A percentile compares a stretch with the other conserved stretches of the same genome.
Conservation (phyloP, 768 basidiomycete genomes). For the Boletales sp. region DNA sequence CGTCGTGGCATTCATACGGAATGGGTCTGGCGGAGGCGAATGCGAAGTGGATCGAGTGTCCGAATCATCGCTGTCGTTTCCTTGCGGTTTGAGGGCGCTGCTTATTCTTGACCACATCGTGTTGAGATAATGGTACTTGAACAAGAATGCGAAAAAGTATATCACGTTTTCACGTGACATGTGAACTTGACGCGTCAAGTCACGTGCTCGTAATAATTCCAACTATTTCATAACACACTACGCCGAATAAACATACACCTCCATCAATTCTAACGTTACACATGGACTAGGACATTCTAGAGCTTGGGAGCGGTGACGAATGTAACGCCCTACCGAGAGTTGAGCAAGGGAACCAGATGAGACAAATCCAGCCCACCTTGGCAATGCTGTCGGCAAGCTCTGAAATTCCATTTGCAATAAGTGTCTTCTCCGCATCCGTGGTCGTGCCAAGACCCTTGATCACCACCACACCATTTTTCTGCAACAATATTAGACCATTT, state of each 20-base stretch:
- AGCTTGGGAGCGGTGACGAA: slow-evolving; percentile 28
- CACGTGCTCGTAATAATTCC: slow-evolving; percentile 15
- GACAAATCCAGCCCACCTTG: slow-evolving; percentile 44
- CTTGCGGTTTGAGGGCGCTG: slow-evolving; percentile 47
- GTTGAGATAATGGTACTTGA: neutral
- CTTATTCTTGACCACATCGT: slow-evolving; percentile 63
- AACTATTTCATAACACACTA: neutral
- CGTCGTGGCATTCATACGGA: slow-evolving; percentile 66
- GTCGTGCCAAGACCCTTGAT: slow-evolving; percentile 79
- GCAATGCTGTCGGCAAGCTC: slow-evolving; percentile 74
- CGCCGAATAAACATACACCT: slow-evolving; percentile 8
- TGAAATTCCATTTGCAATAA: slow-evolving; percentile 76
- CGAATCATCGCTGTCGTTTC: slow-evolving; percentile 13
- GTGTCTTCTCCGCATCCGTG: slow-evolving; percentile 65
- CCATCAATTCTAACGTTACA: neutral
- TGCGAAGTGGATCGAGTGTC: no score
- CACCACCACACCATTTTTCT: slow-evolving; percentile 80
- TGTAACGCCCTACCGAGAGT: slow-evolving; percentile 17
- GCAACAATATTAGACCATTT: slow-evolving; percentile 4
- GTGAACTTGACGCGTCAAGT: slow-evolving; percentile 24
- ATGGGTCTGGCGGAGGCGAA: slow-evolving; percentile 55
- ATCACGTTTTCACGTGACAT: slow-evolving; percentile 21
- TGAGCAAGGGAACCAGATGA: neutral
- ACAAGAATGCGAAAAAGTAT: neutral
- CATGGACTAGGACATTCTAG: slow-evolving; percentile 8